Conservation (phyloP, 352 stramenopile genomes). For the Phytophthora hibernalis region DNA sequence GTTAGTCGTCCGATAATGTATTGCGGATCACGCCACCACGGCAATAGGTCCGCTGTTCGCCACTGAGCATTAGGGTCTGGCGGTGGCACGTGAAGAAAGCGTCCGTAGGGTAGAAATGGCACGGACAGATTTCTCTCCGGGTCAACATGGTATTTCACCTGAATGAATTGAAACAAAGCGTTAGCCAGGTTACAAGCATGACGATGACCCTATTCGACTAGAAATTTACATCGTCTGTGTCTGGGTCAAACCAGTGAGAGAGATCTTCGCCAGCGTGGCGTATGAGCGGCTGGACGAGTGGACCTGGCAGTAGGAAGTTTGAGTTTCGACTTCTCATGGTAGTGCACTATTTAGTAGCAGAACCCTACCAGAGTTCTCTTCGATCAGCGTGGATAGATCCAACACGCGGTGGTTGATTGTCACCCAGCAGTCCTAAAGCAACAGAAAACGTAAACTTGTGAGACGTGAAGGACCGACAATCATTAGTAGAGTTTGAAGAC, state of each 20-base stretch:
- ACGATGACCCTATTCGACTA: background rate
- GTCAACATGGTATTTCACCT: slow-evolving; percentile 88
- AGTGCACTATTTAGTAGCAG: background rate
- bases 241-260: slow-evolving; percentile 92
- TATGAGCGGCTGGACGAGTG: slow-evolving; percentile 85
- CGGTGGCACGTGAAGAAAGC: slow-evolving; percentile 89
- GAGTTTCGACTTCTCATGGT: background rate
- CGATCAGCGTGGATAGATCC: slow-evolving; percentile 84
- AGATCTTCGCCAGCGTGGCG: slow-evolving; percentile 89
- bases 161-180: background rate
- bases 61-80: slow-evolving; percentile 78
- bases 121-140: slow-evolving; percentile 73
- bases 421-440: slow-evolving; percentile 77
- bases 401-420: slow-evolving; percentile 81
- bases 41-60: slow-evolving; percentile 72
- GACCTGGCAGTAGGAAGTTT: slow-evolving; percentile 36
- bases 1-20: slow-evolving; percentile 83
- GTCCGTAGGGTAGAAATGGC: slow-evolving; percentile 85
- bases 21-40: slow-evolving; percentile 90
- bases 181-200: background rate
- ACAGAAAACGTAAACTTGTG: background rate
- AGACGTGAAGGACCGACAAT: background rate
- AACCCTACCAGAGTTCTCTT: slow-evolving; percentile 55
- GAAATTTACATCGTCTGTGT: slow-evolving; percentile 65
- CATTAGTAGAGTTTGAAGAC: background rate